These are phyloP conservation scores for Trichophyton benhamiae DNA, from an alignment of 2,329 filamentous ascomycete species.

Conservation along the genomic window DNA sequence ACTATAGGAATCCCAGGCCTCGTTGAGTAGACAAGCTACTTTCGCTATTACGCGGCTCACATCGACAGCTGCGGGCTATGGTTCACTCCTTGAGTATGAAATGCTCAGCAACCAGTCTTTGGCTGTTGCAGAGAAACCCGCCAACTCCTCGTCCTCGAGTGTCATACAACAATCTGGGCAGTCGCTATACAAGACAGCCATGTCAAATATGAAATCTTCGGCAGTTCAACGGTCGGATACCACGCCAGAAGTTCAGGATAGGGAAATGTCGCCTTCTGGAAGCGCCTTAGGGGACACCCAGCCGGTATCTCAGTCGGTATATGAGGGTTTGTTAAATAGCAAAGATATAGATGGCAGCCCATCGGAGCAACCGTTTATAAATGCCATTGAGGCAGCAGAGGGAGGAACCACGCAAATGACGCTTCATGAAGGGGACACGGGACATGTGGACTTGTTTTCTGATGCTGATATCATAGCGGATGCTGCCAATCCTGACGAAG, in stretches of 20 bases:
- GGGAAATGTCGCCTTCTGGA: conserved; percentile 26
- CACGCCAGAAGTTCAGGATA: conserved; percentile 15
- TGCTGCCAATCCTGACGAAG: conserved; percentile 25
- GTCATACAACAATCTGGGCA: conserved; percentile 1
- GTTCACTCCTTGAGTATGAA: background rate
- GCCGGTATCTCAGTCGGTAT: conserved; percentile 34
- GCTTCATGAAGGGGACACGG: conserved; percentile 31
- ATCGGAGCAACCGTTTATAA: background rate
- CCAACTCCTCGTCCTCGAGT: background rate
- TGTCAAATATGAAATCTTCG: conserved; percentile 1
- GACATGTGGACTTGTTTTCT: conserved; percentile 33
- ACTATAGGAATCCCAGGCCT: background rate
- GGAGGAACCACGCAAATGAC: conserved; percentile 28
- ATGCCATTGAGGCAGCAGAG: conserved; percentile 13
- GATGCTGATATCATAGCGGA: conserved; percentile 20
- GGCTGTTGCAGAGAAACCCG: conserved; percentile 5
- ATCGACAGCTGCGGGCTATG: background rate
- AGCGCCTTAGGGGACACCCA: conserved; percentile 32
- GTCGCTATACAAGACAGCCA: background rate
- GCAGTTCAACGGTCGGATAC: conserved; percentile 14
- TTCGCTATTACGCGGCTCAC: background rate
- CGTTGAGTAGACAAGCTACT: background rate
- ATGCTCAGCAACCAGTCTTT: conserved; percentile 2
- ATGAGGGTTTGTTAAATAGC: conserved; percentile 30
- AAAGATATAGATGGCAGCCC: conserved; percentile 17